Base-by-base conservation (phyloP, 495 filamentous ascomycete species). In the Margaritispora aquatica region DNA sequence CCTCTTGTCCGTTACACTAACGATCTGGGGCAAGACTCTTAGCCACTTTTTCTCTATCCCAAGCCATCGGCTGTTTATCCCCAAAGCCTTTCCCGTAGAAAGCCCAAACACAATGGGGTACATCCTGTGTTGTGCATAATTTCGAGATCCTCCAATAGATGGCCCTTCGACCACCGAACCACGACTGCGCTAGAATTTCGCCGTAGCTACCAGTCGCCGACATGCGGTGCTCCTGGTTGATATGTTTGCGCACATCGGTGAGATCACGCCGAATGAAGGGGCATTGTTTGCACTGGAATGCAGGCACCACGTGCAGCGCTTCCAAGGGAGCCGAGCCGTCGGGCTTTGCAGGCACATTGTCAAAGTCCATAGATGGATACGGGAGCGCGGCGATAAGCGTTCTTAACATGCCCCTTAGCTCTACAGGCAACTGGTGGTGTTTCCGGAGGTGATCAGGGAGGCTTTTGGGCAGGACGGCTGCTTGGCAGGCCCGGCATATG, bases 191-290 rank as follows among this genome's bases (percentile, higher is more conserved):
- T 26, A 24, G 54, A 24, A 57, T 57, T 26, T 57, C 2, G 2
- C 48, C 54, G 23, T 57, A 57, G 20, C 23, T 26, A 1, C 41
- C 54, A 17, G 41, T 20, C 3, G 54, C 54, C 9, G 54, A 48
- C 20, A 57, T 17, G 4, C 3, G 17, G 27, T 57, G 54, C 20
- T 57, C 36, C 20, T 57, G 41, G 20, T 57, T 57, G 23, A 49
- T 21, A 57, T 57, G 54, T 29, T 57, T 57, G 10, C 54, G 34
- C 20, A 57, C 54, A 57, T 57, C 54, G 20, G 54, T 57, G 19
- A 57, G 1, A 57, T 57, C 54, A 26, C 38, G 34, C 20, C 54
- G 54, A 0, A 57, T 57, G 38, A 26, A 57, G 27, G 38, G 20
- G 29, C 54, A 57, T 21, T 57, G 36, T 27, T 27, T 57, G 54